Conservation (phyloP, 768 basidiomycete genomes). For the Cystofilobasidium ferigula region DNA sequence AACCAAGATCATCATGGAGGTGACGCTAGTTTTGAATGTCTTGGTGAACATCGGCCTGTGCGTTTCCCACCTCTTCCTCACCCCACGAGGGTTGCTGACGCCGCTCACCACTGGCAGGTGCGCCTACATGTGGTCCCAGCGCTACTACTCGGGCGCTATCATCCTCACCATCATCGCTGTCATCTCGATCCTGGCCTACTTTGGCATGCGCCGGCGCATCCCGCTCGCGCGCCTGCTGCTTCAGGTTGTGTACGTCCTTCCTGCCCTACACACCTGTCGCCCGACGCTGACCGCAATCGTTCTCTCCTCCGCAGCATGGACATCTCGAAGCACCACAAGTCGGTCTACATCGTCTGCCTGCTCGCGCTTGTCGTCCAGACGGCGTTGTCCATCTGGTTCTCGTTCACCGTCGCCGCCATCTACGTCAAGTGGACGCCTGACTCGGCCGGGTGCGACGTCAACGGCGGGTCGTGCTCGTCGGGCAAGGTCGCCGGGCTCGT, state of each 20-base stretch:
- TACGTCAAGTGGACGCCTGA: slow-evolving; percentile 37
- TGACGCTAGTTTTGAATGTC: slow-evolving; percentile 50
- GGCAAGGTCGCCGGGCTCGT: slow-evolving; percentile 66
- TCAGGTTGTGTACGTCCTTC: slow-evolving; percentile 48
- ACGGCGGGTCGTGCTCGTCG: slow-evolving; percentile 50
- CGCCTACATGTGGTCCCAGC: neutral
- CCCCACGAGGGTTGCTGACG: too few relatives aligned
- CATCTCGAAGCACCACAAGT: slow-evolving; percentile 67
- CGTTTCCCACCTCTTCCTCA: slow-evolving; percentile 16
- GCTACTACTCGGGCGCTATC: slow-evolving; percentile 57
- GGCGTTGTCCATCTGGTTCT: slow-evolving; percentile 61
- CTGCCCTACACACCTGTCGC: neutral
- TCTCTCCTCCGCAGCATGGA: slow-evolving; percentile 46
- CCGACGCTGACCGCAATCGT: too few relatives aligned
- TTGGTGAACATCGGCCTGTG: slow-evolving; percentile 52
- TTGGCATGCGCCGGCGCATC: slow-evolving; percentile 47
- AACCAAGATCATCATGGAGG: slow-evolving; percentile 65
- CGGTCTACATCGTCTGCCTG: slow-evolving; percentile 68
- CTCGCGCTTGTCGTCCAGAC: slow-evolving; percentile 60
- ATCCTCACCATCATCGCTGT: slow-evolving; percentile 72
- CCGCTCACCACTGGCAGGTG: too few relatives aligned
- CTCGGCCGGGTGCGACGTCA: slow-evolving; percentile 31
- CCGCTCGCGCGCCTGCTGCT: slow-evolving; percentile 66
- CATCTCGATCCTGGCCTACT: slow-evolving; percentile 63
- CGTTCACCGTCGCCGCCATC: slow-evolving; percentile 64